Conservation (phyloP, 2,329 filamentous ascomycete genomes). For the Claviceps maximensis region DNA sequence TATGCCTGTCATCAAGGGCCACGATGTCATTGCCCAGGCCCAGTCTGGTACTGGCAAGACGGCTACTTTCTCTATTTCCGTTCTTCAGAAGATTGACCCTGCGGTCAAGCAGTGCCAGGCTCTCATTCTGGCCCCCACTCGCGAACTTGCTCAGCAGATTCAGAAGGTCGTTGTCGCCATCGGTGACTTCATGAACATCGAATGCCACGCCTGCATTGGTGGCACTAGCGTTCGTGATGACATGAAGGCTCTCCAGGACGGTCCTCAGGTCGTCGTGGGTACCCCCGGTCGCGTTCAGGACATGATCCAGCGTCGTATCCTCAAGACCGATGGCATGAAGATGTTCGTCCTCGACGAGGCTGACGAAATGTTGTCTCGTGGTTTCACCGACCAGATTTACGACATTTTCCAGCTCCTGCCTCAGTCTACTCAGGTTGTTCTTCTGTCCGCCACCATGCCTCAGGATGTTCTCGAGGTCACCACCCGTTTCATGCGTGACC, state of each 20-base stretch:
- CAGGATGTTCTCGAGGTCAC: conserved; percentile 98
- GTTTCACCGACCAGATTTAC: conserved; percentile 99
- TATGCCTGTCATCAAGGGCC: conserved; percentile 99
- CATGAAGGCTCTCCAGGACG: conserved; percentile 94
- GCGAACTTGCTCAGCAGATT: conserved; percentile 97
- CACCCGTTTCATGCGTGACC: conserved; percentile 99
- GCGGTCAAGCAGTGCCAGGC: conserved; percentile 95
- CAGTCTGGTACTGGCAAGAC: conserved; percentile 99
- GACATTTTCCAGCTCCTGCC: conserved; percentile 99
- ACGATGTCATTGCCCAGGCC: conserved; percentile 98
- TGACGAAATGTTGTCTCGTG: conserved; percentile 98
- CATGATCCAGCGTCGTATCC: conserved; percentile 97
- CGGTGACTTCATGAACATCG: conserved; percentile 98
- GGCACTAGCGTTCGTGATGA: conserved; percentile 96
- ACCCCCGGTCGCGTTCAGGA: conserved; percentile 97
- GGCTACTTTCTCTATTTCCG: conserved; percentile 97
- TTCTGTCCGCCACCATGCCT: conserved; percentile 96
- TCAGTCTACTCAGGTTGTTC: conserved; percentile 95
- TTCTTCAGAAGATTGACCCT: conserved; percentile 96
- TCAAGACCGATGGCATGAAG: conserved; percentile 98
- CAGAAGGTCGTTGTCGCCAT: conserved; percentile 99
- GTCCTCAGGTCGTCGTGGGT: conserved; percentile 93
- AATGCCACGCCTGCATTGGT: conserved; percentile 98
- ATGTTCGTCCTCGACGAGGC: conserved; percentile 99
- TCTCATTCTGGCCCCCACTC: conserved; percentile 91